Percentiles rank a stretch among this genome's conserved stretches.
Evolutionary conservation across 129 eudicot genomes (phyloP).

Genomic region (Gnaphalium uliginosum): DNA sequence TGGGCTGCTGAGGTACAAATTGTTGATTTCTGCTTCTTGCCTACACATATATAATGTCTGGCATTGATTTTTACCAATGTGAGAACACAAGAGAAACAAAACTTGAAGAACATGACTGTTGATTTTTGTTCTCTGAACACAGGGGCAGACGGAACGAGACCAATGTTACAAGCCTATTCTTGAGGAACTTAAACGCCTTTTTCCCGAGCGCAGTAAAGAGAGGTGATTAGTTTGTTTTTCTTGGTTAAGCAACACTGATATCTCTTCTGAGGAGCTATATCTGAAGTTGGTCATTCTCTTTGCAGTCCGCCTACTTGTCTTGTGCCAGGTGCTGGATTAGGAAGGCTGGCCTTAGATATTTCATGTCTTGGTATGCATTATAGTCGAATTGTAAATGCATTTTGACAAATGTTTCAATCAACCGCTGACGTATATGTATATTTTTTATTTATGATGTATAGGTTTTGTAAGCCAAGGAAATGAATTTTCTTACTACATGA

Average conservation of each 20-base stretch:
- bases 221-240: slow-evolving; percentile 42
- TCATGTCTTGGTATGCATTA: slow-evolving; percentile 75
- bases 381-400: neutral
- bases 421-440: slow-evolving; percentile 4
- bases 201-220: slow-evolving; percentile 62
- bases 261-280: neutral
- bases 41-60: slow-evolving; percentile 7
- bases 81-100: slow-evolving; percentile 20
- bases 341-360: slow-evolving; percentile 94
- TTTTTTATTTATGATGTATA: slow-evolving; percentile 28
- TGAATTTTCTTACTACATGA: slow-evolving; percentile 99
- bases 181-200: slow-evolving; percentile 71
- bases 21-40: slow-evolving; percentile 16
- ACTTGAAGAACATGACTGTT: slow-evolving; percentile 18
- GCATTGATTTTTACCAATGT: slow-evolving; percentile 1
- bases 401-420: neutral
- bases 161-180: slow-evolving; percentile 93
- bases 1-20: slow-evolving; percentile 91
- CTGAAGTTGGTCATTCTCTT: slow-evolving; percentile 18
- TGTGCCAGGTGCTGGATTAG: slow-evolving; percentile 99
- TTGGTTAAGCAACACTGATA: neutral
- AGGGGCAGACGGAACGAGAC: slow-evolving; percentile 95
- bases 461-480: slow-evolving; percentile 95
- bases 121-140: slow-evolving; percentile 21
- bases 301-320: slow-evolving; percentile 85